Evolutionary conservation across 345 rosid species (phyloP).

Genomic region (Reutealis trisperma): DNA sequence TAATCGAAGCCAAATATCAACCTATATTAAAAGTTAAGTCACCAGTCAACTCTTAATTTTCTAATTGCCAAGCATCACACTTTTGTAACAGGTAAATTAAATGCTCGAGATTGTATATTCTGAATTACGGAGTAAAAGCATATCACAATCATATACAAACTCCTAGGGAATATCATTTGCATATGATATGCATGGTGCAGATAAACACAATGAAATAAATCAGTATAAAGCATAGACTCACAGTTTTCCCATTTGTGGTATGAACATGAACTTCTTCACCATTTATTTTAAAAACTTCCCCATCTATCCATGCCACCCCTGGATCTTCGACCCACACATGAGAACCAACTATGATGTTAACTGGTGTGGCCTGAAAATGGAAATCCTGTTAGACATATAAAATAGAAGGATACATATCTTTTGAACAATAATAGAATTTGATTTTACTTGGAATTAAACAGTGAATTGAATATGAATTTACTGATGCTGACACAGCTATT

Average conservation of each 20-base stretch:
- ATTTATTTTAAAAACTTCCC: constrained; percentile 74
- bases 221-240: constrained; percentile 42
- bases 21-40: constrained; percentile 8
- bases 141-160: constrained; percentile 1
- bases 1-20: constrained; percentile 16
- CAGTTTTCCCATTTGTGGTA: constrained; percentile 65
- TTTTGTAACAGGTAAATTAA: not conserved
- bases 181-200: constrained; percentile 4
- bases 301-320: constrained; percentile 83
- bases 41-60: constrained; percentile 4
- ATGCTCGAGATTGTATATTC: not conserved
- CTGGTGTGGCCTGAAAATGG: constrained; percentile 66
- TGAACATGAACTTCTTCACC: constrained; percentile 78
- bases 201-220: constrained; percentile 14
- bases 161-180: constrained; percentile 14
- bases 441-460: not conserved
- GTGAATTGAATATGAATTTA: not conserved
- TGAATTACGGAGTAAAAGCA: constrained; percentile 7
- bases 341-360: constrained; percentile 91
- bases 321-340: constrained; percentile 98
- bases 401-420: not conserved
- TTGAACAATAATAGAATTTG: not conserved
- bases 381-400: not conserved
- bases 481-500: not conserved
- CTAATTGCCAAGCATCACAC: not conserved